phyloP scores from a whole-genome alignment of 306 rosid species.

The Gynostemma pentaphyllum region DNA sequence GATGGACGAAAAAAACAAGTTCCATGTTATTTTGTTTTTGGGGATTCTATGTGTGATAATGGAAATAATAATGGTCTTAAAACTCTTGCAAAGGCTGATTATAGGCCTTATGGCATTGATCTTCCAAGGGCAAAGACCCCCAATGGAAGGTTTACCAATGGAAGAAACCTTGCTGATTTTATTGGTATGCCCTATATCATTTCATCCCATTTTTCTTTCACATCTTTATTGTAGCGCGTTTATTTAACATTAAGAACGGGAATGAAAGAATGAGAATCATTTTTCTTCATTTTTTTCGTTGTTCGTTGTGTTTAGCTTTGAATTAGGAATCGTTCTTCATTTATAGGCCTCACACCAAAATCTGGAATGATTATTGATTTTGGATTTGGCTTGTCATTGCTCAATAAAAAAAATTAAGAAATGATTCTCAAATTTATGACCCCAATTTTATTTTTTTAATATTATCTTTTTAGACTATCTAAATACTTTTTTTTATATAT shows the following conservation, averaged over 20 bases:
- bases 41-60: constrained; percentile 37
- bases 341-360: no score
- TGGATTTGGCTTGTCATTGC: no score
- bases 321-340: no score
- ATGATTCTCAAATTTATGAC: no score
- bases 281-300: no score
- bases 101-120: constrained; percentile 50
- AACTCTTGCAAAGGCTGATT: constrained; percentile 21
- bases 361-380: no score
- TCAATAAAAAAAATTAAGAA: no score
- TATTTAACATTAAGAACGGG: neutral
- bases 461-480: no score
- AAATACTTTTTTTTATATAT: no score
- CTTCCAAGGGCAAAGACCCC: constrained; percentile 14
- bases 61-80: constrained; percentile 45
- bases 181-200: constrained; percentile 12
- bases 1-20: constrained; percentile 11
- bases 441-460: no score
- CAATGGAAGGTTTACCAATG: constrained; percentile 49
- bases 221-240: neutral
- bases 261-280: neutral
- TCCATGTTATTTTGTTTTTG: constrained; percentile 39
- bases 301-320: no score
- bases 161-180: constrained; percentile 19
- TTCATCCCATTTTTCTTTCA: neutral